A percentile compares a stretch with the other conserved stretches of the same genome.
These are phyloP conservation scores for Penicillium lividum DNA, from an alignment of 495 filamentous ascomycete species.

Conservation along the genomic window DNA sequence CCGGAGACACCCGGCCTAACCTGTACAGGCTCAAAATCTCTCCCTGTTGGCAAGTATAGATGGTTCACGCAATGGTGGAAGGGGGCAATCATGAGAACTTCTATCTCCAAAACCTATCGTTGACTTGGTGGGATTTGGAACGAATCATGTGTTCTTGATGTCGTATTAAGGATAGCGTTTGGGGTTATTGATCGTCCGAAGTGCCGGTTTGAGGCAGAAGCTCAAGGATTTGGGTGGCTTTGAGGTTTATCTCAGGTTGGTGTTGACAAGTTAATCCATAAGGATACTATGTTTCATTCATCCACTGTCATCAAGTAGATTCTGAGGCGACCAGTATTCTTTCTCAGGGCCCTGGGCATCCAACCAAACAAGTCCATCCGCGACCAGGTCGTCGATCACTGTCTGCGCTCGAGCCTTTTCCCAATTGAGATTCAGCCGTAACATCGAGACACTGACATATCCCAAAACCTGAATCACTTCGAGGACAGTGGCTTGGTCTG, in stretches of 20 bases:
- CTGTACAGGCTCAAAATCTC: not conserved
- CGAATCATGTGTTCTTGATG: not conserved
- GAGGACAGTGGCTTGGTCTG: slow-evolving; percentile 87
- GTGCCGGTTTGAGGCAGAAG: not conserved
- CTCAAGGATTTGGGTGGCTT: not conserved
- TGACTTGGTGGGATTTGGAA: not conserved
- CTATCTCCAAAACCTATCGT: not conserved
- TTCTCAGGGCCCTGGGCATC: slow-evolving; percentile 83
- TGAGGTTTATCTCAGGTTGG: not conserved
- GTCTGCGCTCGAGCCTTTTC: slow-evolving; percentile 81
- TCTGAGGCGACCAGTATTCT: slow-evolving; percentile 90
- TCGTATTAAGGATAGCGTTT: not conserved
- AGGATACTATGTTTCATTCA: slow-evolving; percentile 19
- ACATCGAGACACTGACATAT: slow-evolving; percentile 87
- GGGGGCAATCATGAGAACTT: not conserved
- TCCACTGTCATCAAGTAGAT: slow-evolving; percentile 43
- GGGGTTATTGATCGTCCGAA: not conserved
- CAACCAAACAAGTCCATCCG: slow-evolving; percentile 91
- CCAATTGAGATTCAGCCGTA: slow-evolving; percentile 89
- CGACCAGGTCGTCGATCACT: slow-evolving; percentile 86
- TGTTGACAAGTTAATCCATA: not conserved
- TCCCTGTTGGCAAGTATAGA: not conserved
- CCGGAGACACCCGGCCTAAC: not conserved
- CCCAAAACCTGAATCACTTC: slow-evolving; percentile 85
- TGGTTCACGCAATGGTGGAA: not conserved